Evolutionary conservation across 2,329 filamentous ascomycete genomes (phyloP), one percentile per base, ranked within the genome.

Genomic region (Aspergillus quadricinctus): DNA sequence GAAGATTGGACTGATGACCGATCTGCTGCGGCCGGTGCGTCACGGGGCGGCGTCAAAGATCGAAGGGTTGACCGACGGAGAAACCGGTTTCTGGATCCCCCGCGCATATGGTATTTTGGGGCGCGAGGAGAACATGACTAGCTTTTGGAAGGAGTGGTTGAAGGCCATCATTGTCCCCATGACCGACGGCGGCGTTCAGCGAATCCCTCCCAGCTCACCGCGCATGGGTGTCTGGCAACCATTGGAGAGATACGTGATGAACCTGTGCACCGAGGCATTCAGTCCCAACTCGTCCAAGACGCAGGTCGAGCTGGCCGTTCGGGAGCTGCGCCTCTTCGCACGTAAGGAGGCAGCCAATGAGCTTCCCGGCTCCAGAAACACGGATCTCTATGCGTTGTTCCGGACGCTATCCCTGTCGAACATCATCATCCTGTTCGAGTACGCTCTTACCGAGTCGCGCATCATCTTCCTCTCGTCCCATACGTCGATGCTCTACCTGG

Each of bases 101-200:
- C 84, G 94, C 61, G 92, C 93, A 1, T 99, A 96, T 69, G 94
- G 94, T 57, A 88, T 99, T 59, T 80, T 99, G 60, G 94, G 94
- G 35, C 84, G 90, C 60, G 94, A 99, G 70, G 81, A 82, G 11
- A 88, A 86, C 58, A 83, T 95, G 75, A 92, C 92, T 61, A 85
- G 86, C 31, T 97, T 99, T 76, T 99, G 93, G 92, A 97, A 97
- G 74, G 94, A 99, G 72, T 99, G 94, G 94, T 82, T 99, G 49
- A 88, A 91, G 73, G 92, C 93, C 6, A 83, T 97, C 9, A 81
- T 94, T n/a, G 90, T 96, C 23, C 94, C 94, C 28, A 99, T 97
- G 94, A 92, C 87, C 1, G 92, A 96, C 69, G 91, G 93, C 21
- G 86, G 82, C 14, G 81, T 99, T 29, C 77, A 94, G 63, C 84